Evolutionary conservation across 2,329 filamentous ascomycete genomes (phyloP).

Genomic region (Penicillium sp.): DNA sequence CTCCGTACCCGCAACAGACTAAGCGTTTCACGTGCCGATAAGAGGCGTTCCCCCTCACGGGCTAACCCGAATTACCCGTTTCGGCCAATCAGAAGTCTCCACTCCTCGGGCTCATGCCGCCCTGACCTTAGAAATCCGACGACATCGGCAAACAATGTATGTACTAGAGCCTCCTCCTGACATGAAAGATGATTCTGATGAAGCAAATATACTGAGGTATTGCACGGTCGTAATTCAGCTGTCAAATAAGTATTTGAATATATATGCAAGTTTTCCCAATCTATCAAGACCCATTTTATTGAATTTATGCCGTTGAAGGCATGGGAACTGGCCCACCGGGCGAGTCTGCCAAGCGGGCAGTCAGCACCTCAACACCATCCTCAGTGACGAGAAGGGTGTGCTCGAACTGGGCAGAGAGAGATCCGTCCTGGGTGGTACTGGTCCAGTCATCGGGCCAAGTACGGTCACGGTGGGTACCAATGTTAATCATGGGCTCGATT

Average conservation of each 20-base stretch:
- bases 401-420: slow-evolving; percentile 90
- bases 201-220: slow-evolving; percentile 8
- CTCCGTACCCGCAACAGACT: background rate
- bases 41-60: background rate
- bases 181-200: background rate
- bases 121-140: background rate
- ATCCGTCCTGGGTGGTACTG: slow-evolving; percentile 86
- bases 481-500: slow-evolving; percentile 96
- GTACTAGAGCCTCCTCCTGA: background rate
- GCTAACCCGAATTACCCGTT: slow-evolving; percentile 7
- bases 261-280: slow-evolving; percentile 11
- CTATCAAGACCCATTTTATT: slow-evolving; percentile 16
- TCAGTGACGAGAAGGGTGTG: slow-evolving; percentile 83
- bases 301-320: slow-evolving; percentile 38
- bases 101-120: background rate
- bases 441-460: slow-evolving; percentile 99
- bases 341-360: slow-evolving; percentile 68
- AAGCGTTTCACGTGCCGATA: slow-evolving; percentile 2
- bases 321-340: slow-evolving; percentile 71
- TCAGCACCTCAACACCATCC: slow-evolving; percentile 76
- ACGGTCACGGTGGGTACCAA: slow-evolving; percentile 86
- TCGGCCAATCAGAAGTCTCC: background rate
- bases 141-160: background rate
- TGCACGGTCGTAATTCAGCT: slow-evolving; percentile 16
- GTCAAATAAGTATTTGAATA: slow-evolving; percentile 12